Evolutionary conservation across 2,329 filamentous ascomycete genomes (phyloP).

Genomic region (Exophiala sp.): DNA sequence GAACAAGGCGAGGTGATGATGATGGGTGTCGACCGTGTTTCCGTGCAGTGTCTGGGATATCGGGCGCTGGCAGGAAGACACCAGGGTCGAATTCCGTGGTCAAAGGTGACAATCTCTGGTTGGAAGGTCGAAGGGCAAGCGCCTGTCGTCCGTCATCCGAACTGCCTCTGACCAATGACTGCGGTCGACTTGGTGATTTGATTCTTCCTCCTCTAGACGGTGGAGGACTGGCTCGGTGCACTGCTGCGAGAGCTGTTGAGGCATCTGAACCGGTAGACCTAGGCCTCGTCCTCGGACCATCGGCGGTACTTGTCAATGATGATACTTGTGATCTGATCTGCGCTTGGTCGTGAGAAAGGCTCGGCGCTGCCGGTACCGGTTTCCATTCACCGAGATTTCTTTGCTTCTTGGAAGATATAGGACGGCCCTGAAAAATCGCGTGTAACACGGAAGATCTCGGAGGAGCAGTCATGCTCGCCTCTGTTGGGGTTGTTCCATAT

Average conservation of each 20-base stretch:
- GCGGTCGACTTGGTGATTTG: constrained; percentile 14
- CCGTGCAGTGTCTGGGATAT: not conserved
- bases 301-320: constrained; percentile 13
- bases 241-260: constrained; percentile 36
- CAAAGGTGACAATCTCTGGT: constrained; percentile 24
- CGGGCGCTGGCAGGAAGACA: not conserved
- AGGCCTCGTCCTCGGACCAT: constrained; percentile 22
- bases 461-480: not conserved
- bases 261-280: constrained; percentile 34
- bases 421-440: constrained; percentile 25
- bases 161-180: constrained; percentile 8
- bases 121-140: constrained; percentile 33
- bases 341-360: constrained; percentile 26
- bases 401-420: constrained; percentile 5
- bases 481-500: constrained; percentile 28
- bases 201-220: constrained; percentile 29
- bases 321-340: constrained; percentile 31
- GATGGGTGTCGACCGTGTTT: constrained; percentile 16
- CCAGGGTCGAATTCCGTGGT: constrained; percentile 18
- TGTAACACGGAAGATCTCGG: constrained; percentile 17
- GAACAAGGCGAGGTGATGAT: constrained; percentile 22
- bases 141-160: constrained; percentile 30
- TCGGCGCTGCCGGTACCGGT: constrained; percentile 26
- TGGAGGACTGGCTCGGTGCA: constrained; percentile 36
- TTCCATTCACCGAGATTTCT: constrained; percentile 30